Evolutionary conservation across 352 stramenopile genomes (phyloP).

Genomic region (Globisporangium recalcitrans): DNA sequence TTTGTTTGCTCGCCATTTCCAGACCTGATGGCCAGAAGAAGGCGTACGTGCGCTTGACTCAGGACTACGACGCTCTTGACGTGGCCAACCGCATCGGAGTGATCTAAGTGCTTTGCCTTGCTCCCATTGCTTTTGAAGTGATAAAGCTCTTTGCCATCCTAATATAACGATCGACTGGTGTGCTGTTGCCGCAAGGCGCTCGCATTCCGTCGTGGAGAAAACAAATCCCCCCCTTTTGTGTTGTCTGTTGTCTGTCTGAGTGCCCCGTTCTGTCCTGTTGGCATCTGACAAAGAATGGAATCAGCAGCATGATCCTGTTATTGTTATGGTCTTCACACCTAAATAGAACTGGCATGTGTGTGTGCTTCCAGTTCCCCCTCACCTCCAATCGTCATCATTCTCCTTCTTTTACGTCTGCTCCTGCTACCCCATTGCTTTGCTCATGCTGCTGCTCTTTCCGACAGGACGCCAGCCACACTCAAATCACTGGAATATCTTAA

Average conservation of each 20-base stretch:
- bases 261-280: too few species aligned
- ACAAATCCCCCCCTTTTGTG: background rate
- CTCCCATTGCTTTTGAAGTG: slow-evolving; percentile 24
- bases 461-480: background rate
- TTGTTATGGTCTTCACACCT: slow-evolving; percentile 9
- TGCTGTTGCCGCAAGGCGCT: slow-evolving; percentile 13
- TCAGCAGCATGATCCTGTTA: background rate
- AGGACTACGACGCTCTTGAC: slow-evolving; percentile 99
- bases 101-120: slow-evolving; percentile 90
- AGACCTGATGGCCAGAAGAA: slow-evolving; percentile 99
- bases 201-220: slow-evolving; percentile 11
- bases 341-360: slow-evolving; percentile 7
- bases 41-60: slow-evolving; percentile 97
- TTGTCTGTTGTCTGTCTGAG: background rate
- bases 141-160: slow-evolving; percentile 60
- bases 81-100: slow-evolving; percentile 99
- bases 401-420: background rate
- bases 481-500: slow-evolving; percentile 86
- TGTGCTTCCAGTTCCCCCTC: background rate
- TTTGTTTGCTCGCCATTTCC: slow-evolving; percentile 30
- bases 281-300: too few species aligned
- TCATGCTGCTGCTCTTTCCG: background rate
- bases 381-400: slow-evolving; percentile 3
- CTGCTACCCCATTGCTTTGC: background rate
- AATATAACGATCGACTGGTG: slow-evolving; percentile 30